Evolutionary conservation across 306 rosid genomes (phyloP), one percentile per base, ranked within the genome.

Genomic region (Carpinus viminea): DNA sequence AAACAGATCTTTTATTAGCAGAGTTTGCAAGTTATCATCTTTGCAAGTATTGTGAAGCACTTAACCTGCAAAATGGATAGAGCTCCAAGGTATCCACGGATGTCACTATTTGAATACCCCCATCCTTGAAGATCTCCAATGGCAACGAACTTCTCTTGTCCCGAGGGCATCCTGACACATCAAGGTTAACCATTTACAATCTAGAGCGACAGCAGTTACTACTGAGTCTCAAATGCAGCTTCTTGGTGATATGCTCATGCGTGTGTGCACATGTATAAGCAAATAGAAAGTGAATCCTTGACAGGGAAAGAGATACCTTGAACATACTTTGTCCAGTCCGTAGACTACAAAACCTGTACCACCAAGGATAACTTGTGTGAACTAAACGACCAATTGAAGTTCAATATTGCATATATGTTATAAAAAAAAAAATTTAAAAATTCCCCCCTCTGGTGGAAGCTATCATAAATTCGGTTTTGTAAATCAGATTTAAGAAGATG

Each of bases 81-180:
- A 71, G 87, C 87, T 73, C 78, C 34, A 24, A 81, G 51, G 86
- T 85, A 88, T 55, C 87, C 94, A 24, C 87, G 86, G 4, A 88
- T 47, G 43, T 90, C 94, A 80, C 85, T 81, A 81, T 90, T 90
- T 45, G 92, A 80, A 75, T 90, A 88, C 66, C 91, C 85, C 92
- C 94, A 88, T 51, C 94, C 94, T 80, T 88, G 66, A 6, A 90
- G 86, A 70, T 90, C 92, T n/a, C 60, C 89, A 31, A 90, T 85
- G 38, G 5, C 80, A 20, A 82, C 80, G 76, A 88, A 90, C 68
- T 83, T 90, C 76, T 86, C 94, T 73, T 83, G 83, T 72, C 91
- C 94, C 0, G 64, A 74, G 69, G 85, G 87, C 79, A 90, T 88
- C 81, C 92, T 90, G 79, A 73, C 17, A 83, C 83, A 72, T 78